Evolutionary conservation across 192 early-diverging fungal genomes (phyloP), one percentile per base, ranked within the genome.

Genomic region (Coemansia sp.): DNA sequence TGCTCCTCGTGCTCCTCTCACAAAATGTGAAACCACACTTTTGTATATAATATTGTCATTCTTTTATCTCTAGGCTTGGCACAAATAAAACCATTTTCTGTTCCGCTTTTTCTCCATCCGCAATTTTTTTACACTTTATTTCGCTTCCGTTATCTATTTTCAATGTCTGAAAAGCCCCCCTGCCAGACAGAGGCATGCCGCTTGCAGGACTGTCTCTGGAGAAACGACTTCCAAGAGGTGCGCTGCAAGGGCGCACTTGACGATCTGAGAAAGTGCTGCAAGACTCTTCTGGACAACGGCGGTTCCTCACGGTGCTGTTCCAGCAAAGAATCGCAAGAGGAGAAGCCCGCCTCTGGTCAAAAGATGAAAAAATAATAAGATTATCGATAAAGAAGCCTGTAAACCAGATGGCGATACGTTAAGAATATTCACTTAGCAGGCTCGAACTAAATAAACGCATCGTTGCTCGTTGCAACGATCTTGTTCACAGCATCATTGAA

Each of bases 101-200:
- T 26, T 26, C 26, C 26, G 26, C 26, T 26, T 26, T 26, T 26
- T 26, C 26, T 26, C 26, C 26, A 26, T 66, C 54, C 37, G 40
- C 16, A 16, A 39, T 51, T 45, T 48, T 15, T 57, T 12, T 52
- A 52, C 8, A 45, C 42, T 12, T 13, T 51, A 15, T 41, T 11
- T 8, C 13, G 19, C 26, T 8, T 57, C n/a, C 39, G 37, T 37
- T 32, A 21, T 49, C 18, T 68, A 43, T 54, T 10, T 65, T 51
- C 37, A 61, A 78, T 70, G 68, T 12, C 43, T 18, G 70, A 67
- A 10, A 73, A 70, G 43, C 68, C 80, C 13, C 64, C 80, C 41
- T 83, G 80, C 49, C 80, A 83, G 48, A 61, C 55, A 46, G 66
- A 83, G 45, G 80, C 80, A 26, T 83, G 80, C 40, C 66, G 60